Evolutionary conservation across 345 rosid genomes (phyloP).

Genomic region (Linum trigynum): DNA sequence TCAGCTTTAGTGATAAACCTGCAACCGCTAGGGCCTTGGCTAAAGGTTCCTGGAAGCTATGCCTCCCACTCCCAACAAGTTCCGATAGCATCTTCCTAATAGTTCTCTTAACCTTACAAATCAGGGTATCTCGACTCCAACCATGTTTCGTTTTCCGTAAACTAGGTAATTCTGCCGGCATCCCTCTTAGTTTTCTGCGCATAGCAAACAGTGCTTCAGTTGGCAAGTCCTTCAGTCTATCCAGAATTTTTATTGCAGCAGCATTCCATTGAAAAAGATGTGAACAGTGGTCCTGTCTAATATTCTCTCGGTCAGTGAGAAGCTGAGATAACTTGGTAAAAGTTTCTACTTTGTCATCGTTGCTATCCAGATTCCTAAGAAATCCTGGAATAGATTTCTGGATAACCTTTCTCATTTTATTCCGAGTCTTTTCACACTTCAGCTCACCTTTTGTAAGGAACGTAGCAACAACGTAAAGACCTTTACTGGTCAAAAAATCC

Average conservation of each 20-base stretch:
- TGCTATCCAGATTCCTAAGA: conserved; percentile 16
- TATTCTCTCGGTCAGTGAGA: conserved; percentile 39
- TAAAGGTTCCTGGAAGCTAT: conserved; percentile 44
- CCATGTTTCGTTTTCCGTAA: conserved; percentile 23
- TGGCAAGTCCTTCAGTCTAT: conserved; percentile 47
- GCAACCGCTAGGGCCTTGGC: conserved; percentile 69
- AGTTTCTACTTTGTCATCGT: conserved; percentile 18
- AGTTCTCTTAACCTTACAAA: conserved; percentile 32
- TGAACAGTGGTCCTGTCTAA: conserved; percentile 25
- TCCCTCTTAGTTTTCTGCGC: conserved; percentile 56
- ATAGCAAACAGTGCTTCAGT: conserved; percentile 46
- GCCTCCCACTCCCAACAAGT: conserved; percentile 27
- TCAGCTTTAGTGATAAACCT: conserved; percentile 42
- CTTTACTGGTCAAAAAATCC: conserved; percentile 51
- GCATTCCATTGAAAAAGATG: conserved; percentile 24
- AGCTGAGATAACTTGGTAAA: conserved; percentile 33
- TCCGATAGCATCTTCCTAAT: conserved; percentile 53
- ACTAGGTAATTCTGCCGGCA: conserved; percentile 27
- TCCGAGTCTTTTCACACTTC: conserved; percentile 42
- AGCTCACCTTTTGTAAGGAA: conserved; percentile 38
- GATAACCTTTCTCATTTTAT: conserved; percentile 47
- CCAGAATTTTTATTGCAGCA: conserved; percentile 37
- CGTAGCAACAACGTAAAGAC: conserved; percentile 46
- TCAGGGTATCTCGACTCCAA: conserved; percentile 30
- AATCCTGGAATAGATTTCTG: conserved; percentile 29